Conservation (phyloP, 176 grass and related monocot species). For the Carex parvula region DNA sequence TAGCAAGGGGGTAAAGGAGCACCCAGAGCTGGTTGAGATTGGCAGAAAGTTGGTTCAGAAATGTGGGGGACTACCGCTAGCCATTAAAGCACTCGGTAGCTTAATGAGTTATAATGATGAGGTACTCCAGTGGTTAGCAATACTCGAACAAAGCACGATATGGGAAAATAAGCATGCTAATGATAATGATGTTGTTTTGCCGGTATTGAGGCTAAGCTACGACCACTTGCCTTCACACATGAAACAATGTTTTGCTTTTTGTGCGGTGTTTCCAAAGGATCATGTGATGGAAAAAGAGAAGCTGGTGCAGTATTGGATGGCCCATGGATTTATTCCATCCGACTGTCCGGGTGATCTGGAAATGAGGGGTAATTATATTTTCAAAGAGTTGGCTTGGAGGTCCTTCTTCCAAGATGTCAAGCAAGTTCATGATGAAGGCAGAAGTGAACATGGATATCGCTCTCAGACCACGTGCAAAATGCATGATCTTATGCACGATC, state of each 20-base stretch:
- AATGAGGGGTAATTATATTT: neutral
- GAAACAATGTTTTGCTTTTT: conserved; percentile 25
- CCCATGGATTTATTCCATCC: conserved; percentile 15
- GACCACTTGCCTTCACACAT: neutral
- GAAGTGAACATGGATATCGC: neutral
- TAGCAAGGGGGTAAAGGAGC: neutral
- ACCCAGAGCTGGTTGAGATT: neutral
- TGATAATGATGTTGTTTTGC: neutral
- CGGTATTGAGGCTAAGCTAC: neutral
- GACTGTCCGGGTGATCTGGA: neutral
- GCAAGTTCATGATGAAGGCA: neutral
- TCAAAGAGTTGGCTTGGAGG: neutral
- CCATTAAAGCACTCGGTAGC: conserved; percentile 1
- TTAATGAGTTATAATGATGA: conserved; percentile 13
- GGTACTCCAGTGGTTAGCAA: neutral
- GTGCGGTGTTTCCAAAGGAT: neutral
- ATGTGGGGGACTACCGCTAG: neutral
- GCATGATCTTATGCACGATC: conserved; percentile 29
- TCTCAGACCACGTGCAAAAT: neutral
- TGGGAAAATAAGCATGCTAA: too few relatives aligned
- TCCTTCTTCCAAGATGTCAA: conserved; percentile 28
- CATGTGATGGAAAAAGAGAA: neutral
- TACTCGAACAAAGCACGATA: neutral
- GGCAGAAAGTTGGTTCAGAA: neutral
- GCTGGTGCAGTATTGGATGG: neutral